Base-by-base conservation (phyloP, 2,329 filamentous ascomycete species). In the Tolypocladium paradoxum region DNA sequence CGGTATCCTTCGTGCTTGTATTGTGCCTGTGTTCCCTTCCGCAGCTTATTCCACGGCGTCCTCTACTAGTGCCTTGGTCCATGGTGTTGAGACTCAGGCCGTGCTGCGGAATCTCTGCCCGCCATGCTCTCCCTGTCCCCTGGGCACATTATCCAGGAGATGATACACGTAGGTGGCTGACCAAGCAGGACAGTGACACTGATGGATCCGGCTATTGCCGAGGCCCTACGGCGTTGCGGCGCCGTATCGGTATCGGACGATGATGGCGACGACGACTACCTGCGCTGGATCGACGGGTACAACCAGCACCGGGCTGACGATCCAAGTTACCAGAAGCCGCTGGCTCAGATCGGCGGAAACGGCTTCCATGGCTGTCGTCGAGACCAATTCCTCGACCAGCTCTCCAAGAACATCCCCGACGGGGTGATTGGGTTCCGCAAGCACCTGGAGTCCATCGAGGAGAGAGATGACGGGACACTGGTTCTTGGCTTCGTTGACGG, bases 111-210 rank as follows among this genome's bases (percentile, higher is more conserved):
- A 33, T 12, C 11, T 1, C 11, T 33, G 12, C 11, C 31, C 31
- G 31, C 11, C 31, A 33, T 14, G 31, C 31, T 5, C 11, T 33
- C 31, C 31, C 11, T 5, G 31, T 33, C 31, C 31, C 11, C 31
- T 14, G 31, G n/a, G n/a, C n/a, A n/a, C n/a, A n/a, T n/a, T n/a
- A n/a, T n/a, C 31, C 31, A 33, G 5, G 31, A 14, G 31, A 37
- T n/a, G 18, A 37, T 37, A 37, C 18, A 20, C 7, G 11, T 33
- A 5, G 7, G 18, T 20, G 6, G 16, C 24, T 47, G 45, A 47
- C 76, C 2, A 70, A 78, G 56, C 65, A 66, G 12, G 74, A 75
- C 16, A 72, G 45, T 80, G 66, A 56, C 54, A 6, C 50, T 64
- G 18, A 62, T 76, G 7, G 67, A 71, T 50, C 68, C 69, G 0